Base-by-base conservation (phyloP, 371 early-diverging fungal species). In the Mortierella sp. region DNA sequence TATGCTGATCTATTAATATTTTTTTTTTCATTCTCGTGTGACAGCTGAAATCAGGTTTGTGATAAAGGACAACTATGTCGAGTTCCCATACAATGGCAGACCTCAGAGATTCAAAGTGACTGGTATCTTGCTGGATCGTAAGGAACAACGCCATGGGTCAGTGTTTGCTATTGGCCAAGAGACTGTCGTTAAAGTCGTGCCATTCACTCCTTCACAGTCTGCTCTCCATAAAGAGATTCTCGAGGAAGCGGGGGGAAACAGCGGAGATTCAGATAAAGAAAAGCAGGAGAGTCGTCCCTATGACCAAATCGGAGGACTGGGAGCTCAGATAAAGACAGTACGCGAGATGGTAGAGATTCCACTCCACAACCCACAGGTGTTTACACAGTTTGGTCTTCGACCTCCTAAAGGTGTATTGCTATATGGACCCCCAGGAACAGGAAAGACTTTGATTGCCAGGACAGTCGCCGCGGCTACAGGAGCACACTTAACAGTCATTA, bases 381-480 rank as follows among this genome's bases (percentile, higher is more conserved):
- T 94, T 75, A 70, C 78, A 1, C 87, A 88, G 45, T 93, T 90
- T 77, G 94, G 91, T 83, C 89, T 96, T n/a, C 90, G 87, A 72
- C 96, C 97, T 43, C 98, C 96, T 26, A 88, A 93, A 52, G 99
- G 98, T 8, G 93, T 97, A 0, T 84, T 98, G 30, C 83, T 99
- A 5, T 97, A 94, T 83, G 99, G 99, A 0, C 99, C 99, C 52
- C 98, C 99, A 24, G 99, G 99, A 22, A 99, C 99, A 14, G 99
- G 99, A 22, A 99, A 99, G 83, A 98, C 99, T 0, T 87, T 98
- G 73, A 89, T 99, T 39, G 98, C 97, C 0, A 90, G 95, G 58
- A 95, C 96, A 24, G 95, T 97, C 0, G 98, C 97, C 0, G 84
- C 92, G 35, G 94, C 95, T 67, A 94, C 95, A 16, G 90, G 91